Conservation (phyloP, 1,139 yeast genomes). For the Spencermartinsiella ligniputridi region DNA sequence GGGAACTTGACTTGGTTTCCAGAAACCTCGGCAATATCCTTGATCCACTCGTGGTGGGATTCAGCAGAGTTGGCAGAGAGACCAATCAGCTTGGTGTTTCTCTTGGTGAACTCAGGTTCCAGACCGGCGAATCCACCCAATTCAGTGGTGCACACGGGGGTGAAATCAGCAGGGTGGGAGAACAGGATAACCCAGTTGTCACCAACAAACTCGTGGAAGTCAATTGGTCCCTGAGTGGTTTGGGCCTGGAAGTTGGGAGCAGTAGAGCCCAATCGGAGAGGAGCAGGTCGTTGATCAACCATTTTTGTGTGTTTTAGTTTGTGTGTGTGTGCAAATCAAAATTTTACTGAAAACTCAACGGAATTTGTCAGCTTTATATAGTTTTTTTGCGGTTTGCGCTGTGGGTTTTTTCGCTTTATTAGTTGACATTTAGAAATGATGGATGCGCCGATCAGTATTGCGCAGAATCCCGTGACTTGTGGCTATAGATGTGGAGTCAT, state of each 20-base stretch:
- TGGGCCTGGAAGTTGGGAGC: conserved; percentile 80
- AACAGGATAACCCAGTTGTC: conserved; percentile 75
- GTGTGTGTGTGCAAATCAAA: too few species aligned
- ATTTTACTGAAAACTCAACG: too few species aligned
- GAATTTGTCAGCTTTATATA: background rate
- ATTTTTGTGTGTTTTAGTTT: background rate
- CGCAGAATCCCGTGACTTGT: conserved; percentile 1
- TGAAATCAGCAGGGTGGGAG: conserved; percentile 85
- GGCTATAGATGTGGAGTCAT: too few species aligned
- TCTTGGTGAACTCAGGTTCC: conserved; percentile 74
- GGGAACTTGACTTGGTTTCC: conserved; percentile 68
- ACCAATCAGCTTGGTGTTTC: conserved; percentile 74
- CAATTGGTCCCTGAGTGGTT: conserved; percentile 68
- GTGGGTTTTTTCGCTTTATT: background rate
- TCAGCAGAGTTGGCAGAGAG: conserved; percentile 68
- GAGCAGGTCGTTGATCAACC: conserved; percentile 21
- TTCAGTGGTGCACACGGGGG: conserved; percentile 89
- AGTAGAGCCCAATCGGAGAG: conserved; percentile 53
- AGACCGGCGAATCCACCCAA: conserved; percentile 82
- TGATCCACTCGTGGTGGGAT: conserved; percentile 75
- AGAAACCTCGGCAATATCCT: conserved; percentile 76
- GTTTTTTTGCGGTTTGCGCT: too few species aligned
- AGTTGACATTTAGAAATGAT: background rate
- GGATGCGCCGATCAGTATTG: conserved; percentile 1
- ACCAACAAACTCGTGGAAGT: conserved; percentile 72